Conservation (phyloP, 2,329 filamentous ascomycete species). For the Cryphonectria radicalis region DNA sequence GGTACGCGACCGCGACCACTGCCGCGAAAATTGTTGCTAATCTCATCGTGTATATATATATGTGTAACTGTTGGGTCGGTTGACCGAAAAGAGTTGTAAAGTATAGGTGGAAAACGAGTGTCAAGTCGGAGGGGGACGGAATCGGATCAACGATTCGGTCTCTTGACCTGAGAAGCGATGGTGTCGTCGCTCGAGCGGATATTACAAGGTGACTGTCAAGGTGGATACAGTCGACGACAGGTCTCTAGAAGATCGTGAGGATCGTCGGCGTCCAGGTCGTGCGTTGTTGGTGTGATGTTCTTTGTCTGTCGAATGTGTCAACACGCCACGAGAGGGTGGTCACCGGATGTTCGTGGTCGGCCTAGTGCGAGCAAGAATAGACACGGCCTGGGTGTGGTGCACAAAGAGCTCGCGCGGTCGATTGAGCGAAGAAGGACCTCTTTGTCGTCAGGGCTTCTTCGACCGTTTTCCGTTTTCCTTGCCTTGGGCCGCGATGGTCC, state of each 20-base stretch:
- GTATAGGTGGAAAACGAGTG: not conserved
- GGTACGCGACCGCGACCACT: conserved; percentile 16
- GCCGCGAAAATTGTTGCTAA: conserved; percentile 24
- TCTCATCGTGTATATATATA: conserved; percentile 26
- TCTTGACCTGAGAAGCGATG: not conserved
- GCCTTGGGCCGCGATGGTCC: not conserved
- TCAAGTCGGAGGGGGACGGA: not conserved
- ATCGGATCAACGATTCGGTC: conserved; percentile 19
- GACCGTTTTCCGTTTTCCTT: conserved; percentile 1
- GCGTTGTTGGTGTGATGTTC: not conserved
- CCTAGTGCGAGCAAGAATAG: conserved; percentile 16
- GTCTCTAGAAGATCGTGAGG: not conserved
- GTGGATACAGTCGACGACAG: not conserved
- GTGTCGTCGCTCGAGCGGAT: not conserved
- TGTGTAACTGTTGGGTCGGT: too few relatives aligned
- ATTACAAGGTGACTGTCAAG: not conserved
- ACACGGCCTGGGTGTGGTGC: not conserved
- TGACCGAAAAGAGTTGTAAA: not conserved
- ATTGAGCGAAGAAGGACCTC: conserved; percentile 14
- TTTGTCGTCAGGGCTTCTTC: not conserved
- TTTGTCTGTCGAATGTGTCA: not conserved
- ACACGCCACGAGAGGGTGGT: not conserved
- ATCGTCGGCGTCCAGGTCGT: not conserved
- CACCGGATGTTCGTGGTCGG: not conserved
- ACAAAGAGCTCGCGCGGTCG: conserved; percentile 24